Percentiles rank a stretch among this genome's conserved stretches.
These are phyloP conservation scores for Triangularia setosa DNA, from an alignment of 2,329 filamentous ascomycete species.

Conservation along the genomic window DNA sequence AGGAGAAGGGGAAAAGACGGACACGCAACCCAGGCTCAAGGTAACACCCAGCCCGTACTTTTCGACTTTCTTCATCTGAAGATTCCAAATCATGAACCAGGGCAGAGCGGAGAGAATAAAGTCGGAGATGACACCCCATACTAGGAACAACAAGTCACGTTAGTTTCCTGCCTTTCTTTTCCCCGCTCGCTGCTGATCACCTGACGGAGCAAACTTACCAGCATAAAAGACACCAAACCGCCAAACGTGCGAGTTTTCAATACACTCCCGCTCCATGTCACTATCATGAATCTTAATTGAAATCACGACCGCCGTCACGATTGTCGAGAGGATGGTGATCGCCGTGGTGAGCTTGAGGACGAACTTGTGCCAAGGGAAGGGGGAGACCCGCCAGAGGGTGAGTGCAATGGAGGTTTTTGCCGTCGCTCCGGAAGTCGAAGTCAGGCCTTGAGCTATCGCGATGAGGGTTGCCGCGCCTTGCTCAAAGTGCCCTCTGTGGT, in stretches of 20 bases:
- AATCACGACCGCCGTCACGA: background rate
- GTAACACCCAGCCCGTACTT: background rate
- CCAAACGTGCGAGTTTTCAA: background rate
- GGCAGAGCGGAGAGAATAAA: slow-evolving; percentile 7
- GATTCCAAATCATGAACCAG: slow-evolving; percentile 6
- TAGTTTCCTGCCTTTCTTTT: background rate
- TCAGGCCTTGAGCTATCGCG: background rate
- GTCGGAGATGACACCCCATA: slow-evolving; percentile 6
- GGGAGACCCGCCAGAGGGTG: background rate
- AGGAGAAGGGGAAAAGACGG: background rate
- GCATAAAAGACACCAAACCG: background rate
- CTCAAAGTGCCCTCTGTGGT: background rate
- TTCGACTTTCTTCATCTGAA: background rate
- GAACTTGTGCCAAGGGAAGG: background rate
- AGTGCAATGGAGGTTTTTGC: background rate
- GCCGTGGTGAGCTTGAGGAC: background rate
- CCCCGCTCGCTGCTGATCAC: too few species aligned
- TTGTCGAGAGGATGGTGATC: background rate
- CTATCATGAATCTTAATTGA: background rate
- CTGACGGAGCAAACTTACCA: background rate
- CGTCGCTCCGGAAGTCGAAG: background rate
- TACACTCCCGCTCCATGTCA: background rate
- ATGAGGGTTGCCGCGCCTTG: background rate
- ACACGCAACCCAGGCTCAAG: slow-evolving; percentile 8
- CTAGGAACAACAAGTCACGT: background rate